These are phyloP conservation scores for Eruca vesicaria DNA, from an alignment of 441 rosid species.

Conservation along the genomic window DNA sequence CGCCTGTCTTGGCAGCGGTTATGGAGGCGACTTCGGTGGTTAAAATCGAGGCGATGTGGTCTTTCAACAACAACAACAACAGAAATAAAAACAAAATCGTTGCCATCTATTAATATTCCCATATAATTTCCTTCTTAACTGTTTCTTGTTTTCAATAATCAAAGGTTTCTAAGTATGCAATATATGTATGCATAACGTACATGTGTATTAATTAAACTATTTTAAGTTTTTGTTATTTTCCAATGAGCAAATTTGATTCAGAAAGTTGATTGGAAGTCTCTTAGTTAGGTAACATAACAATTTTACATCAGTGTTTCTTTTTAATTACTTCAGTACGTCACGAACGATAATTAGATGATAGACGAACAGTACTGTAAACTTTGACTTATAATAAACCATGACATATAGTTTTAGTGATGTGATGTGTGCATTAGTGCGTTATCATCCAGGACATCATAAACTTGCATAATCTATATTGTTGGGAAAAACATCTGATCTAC, in stretches of 20 bases:
- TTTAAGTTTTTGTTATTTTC: neutral
- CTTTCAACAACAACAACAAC: neutral
- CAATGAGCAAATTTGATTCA: neutral
- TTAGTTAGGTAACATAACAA: neutral
- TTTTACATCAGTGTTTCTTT: neutral
- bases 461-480: neutral
- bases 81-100: neutral
- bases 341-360: too few relatives aligned
- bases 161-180: neutral
- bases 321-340: too few relatives aligned
- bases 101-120: neutral
- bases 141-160: neutral
- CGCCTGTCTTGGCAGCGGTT: conserved; percentile 27
- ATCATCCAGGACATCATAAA: neutral
- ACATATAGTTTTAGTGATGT: neutral
- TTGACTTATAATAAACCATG: neutral
- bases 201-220: neutral
- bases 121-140: neutral
- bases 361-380: neutral
- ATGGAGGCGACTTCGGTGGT: conserved; percentile 30
- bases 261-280: neutral
- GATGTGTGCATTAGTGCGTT: neutral
- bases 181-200: neutral
- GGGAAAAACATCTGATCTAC: neutral
- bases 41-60: neutral